Conservation (phyloP, 2,329 filamentous ascomycete species). For the Neopestalotiopsis sp. region DNA sequence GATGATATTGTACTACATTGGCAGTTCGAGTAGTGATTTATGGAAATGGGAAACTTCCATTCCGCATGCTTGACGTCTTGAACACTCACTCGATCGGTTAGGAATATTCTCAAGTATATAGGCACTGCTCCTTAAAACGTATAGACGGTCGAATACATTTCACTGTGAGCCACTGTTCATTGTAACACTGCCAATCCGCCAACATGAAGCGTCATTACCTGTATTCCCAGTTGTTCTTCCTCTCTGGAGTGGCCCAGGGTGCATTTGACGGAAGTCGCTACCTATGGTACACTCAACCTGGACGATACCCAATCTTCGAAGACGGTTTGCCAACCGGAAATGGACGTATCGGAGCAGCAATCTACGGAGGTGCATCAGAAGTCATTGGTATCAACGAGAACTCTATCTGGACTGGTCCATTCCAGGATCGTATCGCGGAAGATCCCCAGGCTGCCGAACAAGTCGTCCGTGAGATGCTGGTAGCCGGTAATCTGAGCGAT, state of each 20-base stretch:
- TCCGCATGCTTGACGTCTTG: too few relatives aligned
- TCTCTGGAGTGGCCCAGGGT: background rate
- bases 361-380: slow-evolving; percentile 45
- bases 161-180: background rate
- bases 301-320: background rate
- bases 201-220: background rate
- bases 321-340: slow-evolving; percentile 52
- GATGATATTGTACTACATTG: background rate
- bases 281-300: background rate
- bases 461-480: slow-evolving; percentile 41
- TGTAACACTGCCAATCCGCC: background rate
- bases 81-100: too few relatives aligned
- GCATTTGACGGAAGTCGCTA: background rate
- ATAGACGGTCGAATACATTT: background rate
- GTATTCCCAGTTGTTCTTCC: background rate
- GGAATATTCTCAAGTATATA: background rate
- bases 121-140: background rate
- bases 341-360: slow-evolving; percentile 47
- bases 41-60: background rate
- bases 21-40: background rate
- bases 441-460: slow-evolving; percentile 40
- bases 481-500: slow-evolving; percentile 40
- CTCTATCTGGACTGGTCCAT: slow-evolving; percentile 52
- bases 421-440: slow-evolving; percentile 48
- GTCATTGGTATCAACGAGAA: slow-evolving; percentile 53